phyloP scores from a whole-genome alignment of 768 basidiomycete genomes.

The Suillus hirtellus region DNA sequence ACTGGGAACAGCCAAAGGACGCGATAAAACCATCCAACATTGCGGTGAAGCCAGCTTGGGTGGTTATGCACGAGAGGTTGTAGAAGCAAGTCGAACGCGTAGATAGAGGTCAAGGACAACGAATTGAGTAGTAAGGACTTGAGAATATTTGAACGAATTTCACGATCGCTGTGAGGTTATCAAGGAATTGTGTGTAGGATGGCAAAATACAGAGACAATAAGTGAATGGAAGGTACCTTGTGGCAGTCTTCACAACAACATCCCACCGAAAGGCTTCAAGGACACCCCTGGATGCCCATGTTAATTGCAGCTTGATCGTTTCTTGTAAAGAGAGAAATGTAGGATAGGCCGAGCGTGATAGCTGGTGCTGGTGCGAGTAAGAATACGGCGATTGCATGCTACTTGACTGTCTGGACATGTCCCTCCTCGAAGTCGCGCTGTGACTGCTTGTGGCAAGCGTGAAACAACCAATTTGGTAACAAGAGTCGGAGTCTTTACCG shows the following conservation, averaged over 20 bases:
- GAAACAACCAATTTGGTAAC: slow-evolving; percentile 3
- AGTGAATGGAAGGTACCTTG: slow-evolving; percentile 45
- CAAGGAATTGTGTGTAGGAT: slow-evolving; percentile 13
- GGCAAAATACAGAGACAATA: slow-evolving; percentile 13
- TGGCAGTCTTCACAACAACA: slow-evolving; percentile 55
- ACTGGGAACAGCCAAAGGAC: slow-evolving; percentile 80
- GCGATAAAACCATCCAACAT: slow-evolving; percentile 76
- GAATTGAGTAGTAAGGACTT: slow-evolving; percentile 76
- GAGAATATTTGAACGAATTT: slow-evolving; percentile 71
- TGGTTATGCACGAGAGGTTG: slow-evolving; percentile 64
- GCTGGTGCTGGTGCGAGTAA: slow-evolving; percentile 21
- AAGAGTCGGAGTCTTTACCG: background rate
- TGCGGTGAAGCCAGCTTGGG: slow-evolving; percentile 67
- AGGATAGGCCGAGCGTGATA: slow-evolving; percentile 63
- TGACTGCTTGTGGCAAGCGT: background rate
- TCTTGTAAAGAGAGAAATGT: slow-evolving; percentile 65
- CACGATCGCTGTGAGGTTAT: slow-evolving; percentile 56
- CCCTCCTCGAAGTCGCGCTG: background rate
- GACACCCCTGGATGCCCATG: slow-evolving; percentile 60
- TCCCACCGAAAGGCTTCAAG: slow-evolving; percentile 76
- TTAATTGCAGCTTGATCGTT: slow-evolving; percentile 58
- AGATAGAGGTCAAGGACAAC: slow-evolving; percentile 71
- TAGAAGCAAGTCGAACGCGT: slow-evolving; percentile 72
- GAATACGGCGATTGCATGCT: slow-evolving; percentile 29
- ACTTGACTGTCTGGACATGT: slow-evolving; percentile 27